Conservation (phyloP, 2,329 filamentous ascomycete genomes). For the Purpureocillium takamizusanense region DNA sequence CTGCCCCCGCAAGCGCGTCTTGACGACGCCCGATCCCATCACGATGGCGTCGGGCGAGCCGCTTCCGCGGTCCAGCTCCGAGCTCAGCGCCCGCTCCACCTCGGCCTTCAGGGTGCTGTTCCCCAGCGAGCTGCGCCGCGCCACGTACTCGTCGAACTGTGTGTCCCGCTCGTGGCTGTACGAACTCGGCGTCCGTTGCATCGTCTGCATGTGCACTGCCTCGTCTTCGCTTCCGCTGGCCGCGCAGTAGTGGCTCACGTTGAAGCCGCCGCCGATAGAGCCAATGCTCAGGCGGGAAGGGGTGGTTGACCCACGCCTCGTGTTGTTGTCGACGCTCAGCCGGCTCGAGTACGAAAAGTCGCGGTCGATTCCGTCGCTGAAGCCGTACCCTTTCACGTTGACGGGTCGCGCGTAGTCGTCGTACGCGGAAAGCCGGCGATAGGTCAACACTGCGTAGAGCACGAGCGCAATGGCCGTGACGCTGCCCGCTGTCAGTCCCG, state of each 20-base stretch:
- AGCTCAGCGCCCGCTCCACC: slow-evolving; percentile 17
- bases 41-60: slow-evolving; percentile 3
- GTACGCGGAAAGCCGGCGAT: slow-evolving; percentile 37
- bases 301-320: slow-evolving; percentile 15
- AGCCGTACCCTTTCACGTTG: slow-evolving; percentile 41
- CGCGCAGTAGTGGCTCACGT: no score
- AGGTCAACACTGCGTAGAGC: slow-evolving; percentile 36
- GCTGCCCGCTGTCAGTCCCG: slow-evolving; percentile 17
- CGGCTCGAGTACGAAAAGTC: slow-evolving; percentile 15
- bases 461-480: slow-evolving; percentile 31
- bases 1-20: slow-evolving; percentile 14
- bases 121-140: slow-evolving; percentile 18
- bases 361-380: slow-evolving; percentile 22
- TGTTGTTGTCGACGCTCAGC: slow-evolving; percentile 10
- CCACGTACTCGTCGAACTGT: slow-evolving; percentile 36
- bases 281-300: slow-evolving; percentile 20
- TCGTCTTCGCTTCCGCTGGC: slow-evolving; percentile 4
- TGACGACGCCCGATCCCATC: slow-evolving; percentile 2
- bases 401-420: slow-evolving; percentile 41
- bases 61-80: slow-evolving; percentile 20
- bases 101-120: slow-evolving; percentile 11
- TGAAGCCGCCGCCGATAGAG: slow-evolving; percentile 5
- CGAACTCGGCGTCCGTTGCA: slow-evolving; percentile 16
- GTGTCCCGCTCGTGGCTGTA: slow-evolving; percentile 39
- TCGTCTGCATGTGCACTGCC: slow-evolving; percentile 10